Evolutionary conservation across 2,329 filamentous ascomycete genomes (phyloP), one percentile per base, ranked within the genome.

Genomic region (Sporothrix protearum): DNA sequence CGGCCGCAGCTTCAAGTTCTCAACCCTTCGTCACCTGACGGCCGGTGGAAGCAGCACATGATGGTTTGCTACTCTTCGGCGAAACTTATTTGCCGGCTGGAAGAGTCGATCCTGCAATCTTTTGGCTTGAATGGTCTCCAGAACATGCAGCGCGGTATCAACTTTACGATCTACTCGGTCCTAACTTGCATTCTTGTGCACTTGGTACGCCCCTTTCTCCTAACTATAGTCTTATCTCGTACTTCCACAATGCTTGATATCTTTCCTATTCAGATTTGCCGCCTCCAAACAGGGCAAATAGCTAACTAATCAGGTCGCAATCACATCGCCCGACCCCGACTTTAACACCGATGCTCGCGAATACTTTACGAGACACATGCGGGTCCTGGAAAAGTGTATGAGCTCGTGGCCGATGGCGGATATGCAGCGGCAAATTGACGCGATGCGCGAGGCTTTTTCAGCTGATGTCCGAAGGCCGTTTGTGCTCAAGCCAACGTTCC

Each of bases 291-390:
- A n/a, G 51, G 57, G 25, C 12, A 66, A 66, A 45, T 36, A 63
- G 71, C 71, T 49, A 49, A 69, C 67, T 75, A 96, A 10, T 39
- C 36, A 73, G 94, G 91, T 97, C 75, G 94, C 94, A 4, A 91
- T 97, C 73, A 96, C 94, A 16, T 97, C 94, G 22, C 95, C 96
- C 22, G 94, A 98, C 79, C 92, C 93, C 0, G 92, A 96, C 51
- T 87, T 97, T 71, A 94, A 96, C 78, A 84, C 86, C 0, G 93
- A 97, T 79, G 93, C 95, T 6, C 88, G 92, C 42, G 91, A 95
- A 73, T 98, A 92, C 79, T 98, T 98, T 77, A 92, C 93, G 1
- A 87, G 95, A 64, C 94, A 97, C 77, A 97, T 98, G 95, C 89
- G 94, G 71, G 91, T 98, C 49, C 84, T 98, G 72, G 95, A 98